Base-by-base conservation (phyloP, 805 yeast genomes). In the Metschnikowia gelsemii region DNA sequence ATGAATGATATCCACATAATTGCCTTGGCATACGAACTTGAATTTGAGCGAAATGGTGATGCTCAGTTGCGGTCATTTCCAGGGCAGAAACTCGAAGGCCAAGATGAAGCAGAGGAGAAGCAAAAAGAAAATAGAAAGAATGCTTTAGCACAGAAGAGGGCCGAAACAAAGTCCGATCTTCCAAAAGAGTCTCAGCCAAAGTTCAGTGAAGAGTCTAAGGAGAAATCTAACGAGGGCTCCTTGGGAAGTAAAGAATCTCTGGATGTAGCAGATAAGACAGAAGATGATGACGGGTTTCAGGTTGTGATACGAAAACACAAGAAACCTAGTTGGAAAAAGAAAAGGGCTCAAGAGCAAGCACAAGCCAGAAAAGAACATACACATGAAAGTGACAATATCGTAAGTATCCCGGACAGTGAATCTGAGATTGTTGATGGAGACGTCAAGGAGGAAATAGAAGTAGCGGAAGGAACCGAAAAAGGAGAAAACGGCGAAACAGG, bases 1-100 rank as follows among this genome's bases (percentile, higher is more conserved):
- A 77, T 82, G 27, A 90, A 95, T 50, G 99, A 93, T 83, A 69
- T 93, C 26, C 96, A 90, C 57, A 84, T 93, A 42, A 73, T 95
- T 46, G 98, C 99, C 0, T 72, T 93, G 52, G 80, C 96, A 1
- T 90, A 88, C 58, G 97, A 93, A 59, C 63, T 93, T 37, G 96
- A 90, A 50, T 70, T 72, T 40, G 91, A 87, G 59, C 81, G 81
- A 51, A 68, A 75, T 34, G 91, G 91, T 13, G 83, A 80, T 35
- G 75, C 81, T 76, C 72, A 86, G 55, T 65, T 89, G 46, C 78
- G 96, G 62, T 75, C 71, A 37, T 73, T 54, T 44, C 96, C 96
- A 0, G 95, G 95, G 24, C 84, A 83, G 57, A 61, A 63, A 45
- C 61, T 61, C 24, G 59, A 55, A 45, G 58, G 26, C 34, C 57